Percentiles rank a stretch among this genome's conserved stretches.
Evolutionary conservation across 2,329 filamentous ascomycete species (phyloP).

Genomic region (Herpotrichia juniperi): DNA sequence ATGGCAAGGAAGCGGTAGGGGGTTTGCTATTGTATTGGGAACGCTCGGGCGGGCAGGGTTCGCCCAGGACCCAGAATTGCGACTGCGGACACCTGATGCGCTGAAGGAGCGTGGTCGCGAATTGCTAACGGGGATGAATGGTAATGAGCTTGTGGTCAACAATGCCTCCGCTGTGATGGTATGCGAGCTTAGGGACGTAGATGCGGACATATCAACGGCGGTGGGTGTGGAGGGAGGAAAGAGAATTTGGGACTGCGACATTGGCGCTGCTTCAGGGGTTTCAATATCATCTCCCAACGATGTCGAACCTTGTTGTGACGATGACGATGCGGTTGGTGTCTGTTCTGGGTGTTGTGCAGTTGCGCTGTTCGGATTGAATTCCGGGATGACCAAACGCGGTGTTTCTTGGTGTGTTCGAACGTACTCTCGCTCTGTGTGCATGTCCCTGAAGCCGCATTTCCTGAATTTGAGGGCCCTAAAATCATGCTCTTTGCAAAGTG

Average conservation of each 20-base stretch:
- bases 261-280: conserved; percentile 29
- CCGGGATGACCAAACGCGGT: conserved; percentile 42
- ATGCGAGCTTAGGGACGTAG: conserved; percentile 32
- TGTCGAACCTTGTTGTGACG: conserved; percentile 27
- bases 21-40: conserved; percentile 37
- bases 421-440: conserved; percentile 56
- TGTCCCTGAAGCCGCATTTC: conserved; percentile 63
- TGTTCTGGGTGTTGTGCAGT: conserved; percentile 29
- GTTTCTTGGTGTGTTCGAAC: conserved; percentile 42
- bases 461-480: conserved; percentile 61
- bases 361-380: conserved; percentile 41
- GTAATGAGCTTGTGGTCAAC: conserved; percentile 24
- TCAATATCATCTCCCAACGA: conserved; percentile 33
- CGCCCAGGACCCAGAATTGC: conserved; percentile 33
- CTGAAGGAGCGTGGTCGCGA: conserved; percentile 47
- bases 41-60: conserved; percentile 30
- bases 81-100: conserved; percentile 43
- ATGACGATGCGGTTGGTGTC: conserved; percentile 27
- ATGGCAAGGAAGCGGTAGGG: conserved; percentile 46
- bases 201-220: conserved; percentile 36
- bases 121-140: conserved; percentile 39
- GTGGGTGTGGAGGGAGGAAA: conserved; percentile 25
- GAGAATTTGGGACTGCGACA: conserved; percentile 45
- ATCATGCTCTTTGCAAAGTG: conserved; percentile 66
- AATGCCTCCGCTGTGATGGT: conserved; percentile 32